A percentile compares a stretch with the other conserved stretches of the same genome.
Evolutionary conservation across 371 early-diverging fungal species (phyloP).

Genomic region (Mucor sp.): DNA sequence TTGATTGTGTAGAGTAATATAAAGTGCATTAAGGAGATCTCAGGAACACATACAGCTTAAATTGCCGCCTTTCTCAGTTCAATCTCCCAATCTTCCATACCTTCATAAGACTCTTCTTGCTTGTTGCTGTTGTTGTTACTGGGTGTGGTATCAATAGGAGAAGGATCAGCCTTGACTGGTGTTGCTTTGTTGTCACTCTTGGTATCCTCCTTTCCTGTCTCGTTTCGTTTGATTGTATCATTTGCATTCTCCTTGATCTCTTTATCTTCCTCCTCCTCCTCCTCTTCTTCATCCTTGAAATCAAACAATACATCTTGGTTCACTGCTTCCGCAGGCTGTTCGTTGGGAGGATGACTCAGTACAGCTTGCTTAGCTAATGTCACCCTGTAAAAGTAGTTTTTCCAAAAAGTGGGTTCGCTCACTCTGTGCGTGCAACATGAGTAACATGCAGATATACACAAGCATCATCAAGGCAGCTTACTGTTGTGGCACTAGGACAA

Average conservation of each 20-base stretch:
- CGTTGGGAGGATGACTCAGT: conserved; percentile 20
- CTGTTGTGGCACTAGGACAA: conserved; percentile 68
- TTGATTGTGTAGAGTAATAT: not conserved
- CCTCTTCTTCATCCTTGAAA: conserved; percentile 30
- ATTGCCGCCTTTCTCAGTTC: conserved; percentile 39
- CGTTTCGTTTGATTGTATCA: not conserved
- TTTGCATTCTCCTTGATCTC: not conserved
- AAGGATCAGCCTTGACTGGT: not conserved
- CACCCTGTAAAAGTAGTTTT: conserved; percentile 80
- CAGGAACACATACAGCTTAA: not conserved
- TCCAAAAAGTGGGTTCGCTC: conserved; percentile 67
- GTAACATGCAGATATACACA: not conserved
- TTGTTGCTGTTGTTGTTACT: not conserved
- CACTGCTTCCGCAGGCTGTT: conserved; percentile 1
- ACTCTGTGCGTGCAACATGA: conserved; percentile 42
- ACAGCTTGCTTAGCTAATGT: conserved; percentile 60
- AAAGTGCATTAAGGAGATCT: not conserved
- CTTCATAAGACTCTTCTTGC: conserved; percentile 25
- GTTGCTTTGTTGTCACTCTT: not conserved
- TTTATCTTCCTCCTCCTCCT: conserved; percentile 18
- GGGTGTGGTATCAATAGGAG: not conserved
- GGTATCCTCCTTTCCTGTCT: not conserved
- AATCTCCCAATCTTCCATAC: conserved; percentile 50
- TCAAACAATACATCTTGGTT: conserved; percentile 35
- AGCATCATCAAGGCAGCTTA: conserved; percentile 23